phyloP scores from a whole-genome alignment of 2,329 filamentous ascomycete genomes.

The Claviceps pusilla region DNA sequence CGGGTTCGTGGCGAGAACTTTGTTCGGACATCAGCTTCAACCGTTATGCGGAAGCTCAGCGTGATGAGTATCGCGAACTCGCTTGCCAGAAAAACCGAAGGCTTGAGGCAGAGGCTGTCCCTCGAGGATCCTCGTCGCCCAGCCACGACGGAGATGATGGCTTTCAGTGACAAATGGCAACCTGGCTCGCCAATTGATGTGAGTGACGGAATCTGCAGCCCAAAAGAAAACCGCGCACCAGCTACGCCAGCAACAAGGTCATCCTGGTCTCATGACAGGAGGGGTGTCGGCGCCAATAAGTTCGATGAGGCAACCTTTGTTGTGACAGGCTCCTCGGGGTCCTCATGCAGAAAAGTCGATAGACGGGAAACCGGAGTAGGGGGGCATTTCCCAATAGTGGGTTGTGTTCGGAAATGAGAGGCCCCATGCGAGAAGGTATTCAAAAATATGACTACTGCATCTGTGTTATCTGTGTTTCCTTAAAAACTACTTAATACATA shows the following conservation, averaged over 20 bases:
- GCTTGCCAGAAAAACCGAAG: conserved; percentile 57
- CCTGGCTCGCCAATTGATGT: neutral
- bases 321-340: conserved; percentile 4
- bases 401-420: neutral
- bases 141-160: neutral
- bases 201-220: neutral
- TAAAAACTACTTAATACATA: neutral
- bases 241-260: neutral
- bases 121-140: conserved; percentile 3
- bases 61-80: conserved; percentile 64
- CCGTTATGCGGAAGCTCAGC: conserved; percentile 77
- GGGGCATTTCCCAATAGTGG: neutral
- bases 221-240: neutral
- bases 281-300: neutral
- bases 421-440: neutral
- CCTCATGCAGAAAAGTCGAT: neutral
- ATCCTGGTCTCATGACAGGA: conserved; percentile 1
- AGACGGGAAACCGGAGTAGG: neutral
- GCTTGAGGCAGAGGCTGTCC: conserved; percentile 20
- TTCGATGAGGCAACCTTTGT: neutral
- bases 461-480: neutral
- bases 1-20: conserved; percentile 53
- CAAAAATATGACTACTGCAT: neutral
- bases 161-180: neutral
- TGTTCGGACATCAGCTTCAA: conserved; percentile 65